Percentiles rank a stretch among this genome's conserved stretches.
Conservation (phyloP, 257 asterid species). For the Linderniella brevidens region DNA sequence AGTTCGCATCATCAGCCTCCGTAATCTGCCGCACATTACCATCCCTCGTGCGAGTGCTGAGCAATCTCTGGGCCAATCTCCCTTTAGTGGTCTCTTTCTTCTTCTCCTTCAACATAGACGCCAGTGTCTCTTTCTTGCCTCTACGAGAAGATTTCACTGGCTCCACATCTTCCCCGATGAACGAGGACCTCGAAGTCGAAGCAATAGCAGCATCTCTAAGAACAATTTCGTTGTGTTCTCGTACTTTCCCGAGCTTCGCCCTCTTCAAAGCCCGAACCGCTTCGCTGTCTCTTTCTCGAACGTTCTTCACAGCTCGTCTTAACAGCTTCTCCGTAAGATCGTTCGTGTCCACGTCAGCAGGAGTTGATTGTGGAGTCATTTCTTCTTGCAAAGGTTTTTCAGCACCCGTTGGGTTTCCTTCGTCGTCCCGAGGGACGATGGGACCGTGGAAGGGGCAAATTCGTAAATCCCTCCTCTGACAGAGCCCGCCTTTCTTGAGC, state of each 20-base stretch:
- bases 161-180: conserved; percentile 33
- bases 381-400: conserved; percentile 17
- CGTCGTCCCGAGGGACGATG: conserved; percentile 49
- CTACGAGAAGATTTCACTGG: conserved; percentile 14
- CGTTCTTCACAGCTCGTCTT: conserved; percentile 59
- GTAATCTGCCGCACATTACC: conserved; percentile 40
- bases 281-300: conserved; percentile 45
- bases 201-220: conserved; percentile 72
- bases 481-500: conserved; percentile 55
- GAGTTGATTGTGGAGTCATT: conserved; percentile 10
- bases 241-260: conserved; percentile 62
- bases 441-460: conserved; percentile 84
- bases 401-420: conserved; percentile 40
- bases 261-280: conserved; percentile 38
- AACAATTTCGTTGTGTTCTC: conserved; percentile 65
- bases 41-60: conserved; percentile 34
- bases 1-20: conserved; percentile 35
- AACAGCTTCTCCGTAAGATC: conserved; percentile 25
- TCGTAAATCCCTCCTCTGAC: conserved; percentile 63
- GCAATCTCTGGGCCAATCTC: conserved; percentile 51
- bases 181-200: conserved; percentile 51
- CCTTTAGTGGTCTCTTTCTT: conserved; percentile 39
- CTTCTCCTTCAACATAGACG: conserved; percentile 70
- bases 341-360: conserved; percentile 8
- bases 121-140: conserved; percentile 47